phyloP scores from a whole-genome alignment of 768 basidiomycete species.

The Amyloporia xantha region DNA sequence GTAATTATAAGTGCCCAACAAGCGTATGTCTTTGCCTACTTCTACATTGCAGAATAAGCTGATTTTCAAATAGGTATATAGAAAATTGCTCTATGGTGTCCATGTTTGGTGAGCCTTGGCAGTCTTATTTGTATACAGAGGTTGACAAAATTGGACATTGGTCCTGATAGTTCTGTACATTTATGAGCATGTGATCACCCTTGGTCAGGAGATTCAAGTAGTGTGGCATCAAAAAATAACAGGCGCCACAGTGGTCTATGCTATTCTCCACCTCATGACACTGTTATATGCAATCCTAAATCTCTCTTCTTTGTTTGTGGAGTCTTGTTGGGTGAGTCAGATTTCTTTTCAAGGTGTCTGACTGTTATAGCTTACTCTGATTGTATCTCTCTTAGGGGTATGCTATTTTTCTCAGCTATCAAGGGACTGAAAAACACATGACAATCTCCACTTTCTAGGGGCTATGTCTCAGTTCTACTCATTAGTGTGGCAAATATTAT shows the following conservation, averaged over 20 bases:
- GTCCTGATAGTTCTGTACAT: not conserved
- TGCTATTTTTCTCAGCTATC: not conserved
- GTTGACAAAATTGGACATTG: no score
- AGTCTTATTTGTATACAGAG: not conserved
- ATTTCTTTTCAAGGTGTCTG: not conserved
- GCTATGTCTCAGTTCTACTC: not conserved
- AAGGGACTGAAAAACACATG: not conserved
- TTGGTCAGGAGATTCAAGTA: not conserved
- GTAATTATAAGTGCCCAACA: not conserved
- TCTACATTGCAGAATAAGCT: not conserved
- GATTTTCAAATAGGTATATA: not conserved
- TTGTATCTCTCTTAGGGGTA: not conserved
- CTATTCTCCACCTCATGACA: not conserved
- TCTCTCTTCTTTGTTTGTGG: not conserved
- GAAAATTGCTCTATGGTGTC: not conserved
- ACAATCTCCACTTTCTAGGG: not conserved
- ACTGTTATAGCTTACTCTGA: not conserved
- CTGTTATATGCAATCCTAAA: not conserved
- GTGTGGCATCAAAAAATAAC: not conserved
- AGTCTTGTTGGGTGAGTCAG: not conserved
- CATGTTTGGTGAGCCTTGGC: not conserved
- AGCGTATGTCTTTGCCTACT: not conserved
- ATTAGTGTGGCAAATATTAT: not conserved
- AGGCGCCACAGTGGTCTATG: not conserved
- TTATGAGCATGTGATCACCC: not conserved